phyloP scores from a whole-genome alignment of 2,329 filamentous ascomycete genomes.

The Didymella exigua region DNA sequence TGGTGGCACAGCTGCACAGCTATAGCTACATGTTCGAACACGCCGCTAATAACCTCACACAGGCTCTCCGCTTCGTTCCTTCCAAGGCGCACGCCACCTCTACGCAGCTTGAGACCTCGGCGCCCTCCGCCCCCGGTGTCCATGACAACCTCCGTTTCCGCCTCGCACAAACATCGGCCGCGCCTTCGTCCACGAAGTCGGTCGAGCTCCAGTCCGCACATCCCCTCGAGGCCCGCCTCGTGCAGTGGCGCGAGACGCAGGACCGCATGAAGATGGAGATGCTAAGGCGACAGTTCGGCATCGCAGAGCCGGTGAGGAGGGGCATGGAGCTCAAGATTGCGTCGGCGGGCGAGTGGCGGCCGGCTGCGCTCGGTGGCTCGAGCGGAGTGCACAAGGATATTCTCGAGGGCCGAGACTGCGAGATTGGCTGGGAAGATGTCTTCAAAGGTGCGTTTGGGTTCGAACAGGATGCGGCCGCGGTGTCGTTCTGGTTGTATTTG shows the following conservation, averaged over 20 bases:
- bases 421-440: constrained; percentile 91
- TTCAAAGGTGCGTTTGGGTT: constrained; percentile 66
- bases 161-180: constrained; percentile 62
- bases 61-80: constrained; percentile 89
- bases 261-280: constrained; percentile 85
- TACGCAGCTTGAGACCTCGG: constrained; percentile 63
- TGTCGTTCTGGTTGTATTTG: neutral
- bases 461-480: neutral
- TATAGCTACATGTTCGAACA: neutral
- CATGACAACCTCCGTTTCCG: constrained; percentile 92
- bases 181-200: constrained; percentile 32
- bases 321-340: constrained; percentile 96
- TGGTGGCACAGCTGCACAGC: constrained; percentile 1
- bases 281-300: constrained; percentile 84
- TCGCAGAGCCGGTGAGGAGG: constrained; percentile 88
- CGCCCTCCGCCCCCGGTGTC: constrained; percentile 89
- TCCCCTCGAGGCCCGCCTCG: constrained; percentile 88
- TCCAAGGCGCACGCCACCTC: constrained; percentile 63
- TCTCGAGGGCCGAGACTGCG: constrained; percentile 76
- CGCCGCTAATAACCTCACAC: constrained; percentile 18
- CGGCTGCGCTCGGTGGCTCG: constrained; percentile 68
- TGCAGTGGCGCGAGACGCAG: constrained; percentile 89
- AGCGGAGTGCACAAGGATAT: constrained; percentile 87
- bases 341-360: constrained; percentile 78
- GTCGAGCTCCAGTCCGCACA: constrained; percentile 70